These are phyloP conservation scores for Rhododendron simsii DNA, from an alignment of 148 eudicot species.

Conservation along the genomic window DNA sequence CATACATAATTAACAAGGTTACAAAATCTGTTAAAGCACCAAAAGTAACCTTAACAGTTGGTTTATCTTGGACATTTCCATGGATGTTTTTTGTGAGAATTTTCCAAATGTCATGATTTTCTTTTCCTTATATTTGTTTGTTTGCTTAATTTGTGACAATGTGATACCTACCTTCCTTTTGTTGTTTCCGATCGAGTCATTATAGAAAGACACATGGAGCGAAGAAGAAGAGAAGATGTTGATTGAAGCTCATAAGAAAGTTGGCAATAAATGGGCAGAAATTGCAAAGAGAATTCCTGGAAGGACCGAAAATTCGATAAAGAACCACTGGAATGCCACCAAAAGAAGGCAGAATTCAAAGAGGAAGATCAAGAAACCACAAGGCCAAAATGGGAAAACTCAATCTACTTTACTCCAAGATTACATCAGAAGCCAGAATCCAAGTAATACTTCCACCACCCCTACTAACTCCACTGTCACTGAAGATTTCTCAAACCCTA, in stretches of 20 bases:
- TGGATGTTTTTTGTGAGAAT: not conserved
- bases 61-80: not conserved
- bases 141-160: not conserved
- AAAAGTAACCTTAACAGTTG: not conserved
- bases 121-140: not conserved
- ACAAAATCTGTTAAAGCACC: not conserved
- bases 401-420: conserved; percentile 48
- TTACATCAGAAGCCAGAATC: conserved; percentile 38
- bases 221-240: conserved; percentile 72
- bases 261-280: conserved; percentile 81
- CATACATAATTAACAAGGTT: not conserved
- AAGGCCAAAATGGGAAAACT: conserved; percentile 5
- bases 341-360: conserved; percentile 59
- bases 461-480: conserved; percentile 15
- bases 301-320: conserved; percentile 67
- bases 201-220: conserved; percentile 63
- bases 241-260: conserved; percentile 44
- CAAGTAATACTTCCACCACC: not conserved
- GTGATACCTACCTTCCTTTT: not conserved
- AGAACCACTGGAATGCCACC: conserved; percentile 91
- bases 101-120: not conserved
- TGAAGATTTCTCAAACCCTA: conserved; percentile 12
- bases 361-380: conserved; percentile 39
- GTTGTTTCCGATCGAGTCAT: not conserved
- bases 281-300: conserved; percentile 64